Conservation (phyloP, 495 filamentous ascomycete species). For the Cladorrhinum samala region DNA sequence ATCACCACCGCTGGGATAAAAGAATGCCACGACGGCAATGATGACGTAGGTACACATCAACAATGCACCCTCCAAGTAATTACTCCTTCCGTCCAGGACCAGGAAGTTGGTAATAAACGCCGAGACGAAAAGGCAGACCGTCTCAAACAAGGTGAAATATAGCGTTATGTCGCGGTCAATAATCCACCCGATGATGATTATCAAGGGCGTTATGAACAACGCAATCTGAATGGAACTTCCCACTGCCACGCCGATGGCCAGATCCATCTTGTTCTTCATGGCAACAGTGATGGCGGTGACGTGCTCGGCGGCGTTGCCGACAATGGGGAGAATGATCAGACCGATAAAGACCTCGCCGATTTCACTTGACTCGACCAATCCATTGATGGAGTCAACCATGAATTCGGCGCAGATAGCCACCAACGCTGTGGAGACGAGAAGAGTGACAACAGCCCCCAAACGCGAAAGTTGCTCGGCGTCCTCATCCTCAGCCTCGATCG, state of each 20-base stretch:
- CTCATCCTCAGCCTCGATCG: slow-evolving; percentile 39
- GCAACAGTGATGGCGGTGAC: slow-evolving; percentile 80
- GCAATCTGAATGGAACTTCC: slow-evolving; percentile 78
- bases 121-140: slow-evolving; percentile 69
- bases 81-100: slow-evolving; percentile 70
- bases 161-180: slow-evolving; percentile 71
- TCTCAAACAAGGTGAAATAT: slow-evolving; percentile 84
- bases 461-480: slow-evolving; percentile 54
- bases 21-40: slow-evolving; percentile 55
- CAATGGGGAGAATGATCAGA: slow-evolving; percentile 78
- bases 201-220: slow-evolving; percentile 74
- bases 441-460: slow-evolving; percentile 61
- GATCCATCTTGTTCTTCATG: slow-evolving; percentile 84
- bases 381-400: slow-evolving; percentile 68
- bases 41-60: slow-evolving; percentile 73
- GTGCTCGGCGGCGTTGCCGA: slow-evolving; percentile 84
- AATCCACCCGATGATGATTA: slow-evolving; percentile 74
- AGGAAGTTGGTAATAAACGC: slow-evolving; percentile 80
- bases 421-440: slow-evolving; percentile 67
- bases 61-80: slow-evolving; percentile 75
- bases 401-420: slow-evolving; percentile 82
- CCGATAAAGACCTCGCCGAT: slow-evolving; percentile 74
- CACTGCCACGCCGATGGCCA: slow-evolving; percentile 76
- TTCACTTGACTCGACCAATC: slow-evolving; percentile 53
- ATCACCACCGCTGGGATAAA: slow-evolving; percentile 49